Evolutionary conservation across 805 yeast genomes (phyloP).

Genomic region (Nakazawaea anatomiae): DNA sequence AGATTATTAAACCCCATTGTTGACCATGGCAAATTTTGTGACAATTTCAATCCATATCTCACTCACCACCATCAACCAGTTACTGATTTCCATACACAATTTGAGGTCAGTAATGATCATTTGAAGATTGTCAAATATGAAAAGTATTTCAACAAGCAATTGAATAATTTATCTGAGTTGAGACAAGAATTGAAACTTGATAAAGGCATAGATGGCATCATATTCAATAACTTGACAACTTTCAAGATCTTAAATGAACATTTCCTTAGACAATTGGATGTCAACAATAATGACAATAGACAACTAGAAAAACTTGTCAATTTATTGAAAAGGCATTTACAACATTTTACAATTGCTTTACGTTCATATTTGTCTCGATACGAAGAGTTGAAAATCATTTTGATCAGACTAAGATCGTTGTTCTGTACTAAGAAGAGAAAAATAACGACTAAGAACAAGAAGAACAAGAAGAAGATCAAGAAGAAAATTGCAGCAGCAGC

Average conservation of each 20-base stretch:
- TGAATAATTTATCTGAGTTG: neutral
- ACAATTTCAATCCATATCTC: neutral
- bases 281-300: neutral
- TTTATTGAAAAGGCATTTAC: neutral
- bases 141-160: neutral
- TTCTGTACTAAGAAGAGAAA: no score
- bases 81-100: no score
- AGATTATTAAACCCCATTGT: neutral
- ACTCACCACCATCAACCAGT: no score
- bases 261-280: neutral
- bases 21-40: neutral
- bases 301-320: neutral
- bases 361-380: neutral
- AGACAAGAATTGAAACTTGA: neutral
- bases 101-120: neutral
- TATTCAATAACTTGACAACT: slow-evolving; percentile 1
- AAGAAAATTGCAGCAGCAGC: no score
- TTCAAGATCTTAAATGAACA: slow-evolving; percentile 1
- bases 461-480: no score
- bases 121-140: slow-evolving; percentile 4
- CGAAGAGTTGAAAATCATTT: neutral
- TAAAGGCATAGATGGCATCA: neutral
- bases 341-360: neutral
- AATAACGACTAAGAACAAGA: no score
- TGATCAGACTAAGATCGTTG: neutral